Conservation (phyloP, 1,139 yeast genomes). For the Petasospora rhodanensis region DNA sequence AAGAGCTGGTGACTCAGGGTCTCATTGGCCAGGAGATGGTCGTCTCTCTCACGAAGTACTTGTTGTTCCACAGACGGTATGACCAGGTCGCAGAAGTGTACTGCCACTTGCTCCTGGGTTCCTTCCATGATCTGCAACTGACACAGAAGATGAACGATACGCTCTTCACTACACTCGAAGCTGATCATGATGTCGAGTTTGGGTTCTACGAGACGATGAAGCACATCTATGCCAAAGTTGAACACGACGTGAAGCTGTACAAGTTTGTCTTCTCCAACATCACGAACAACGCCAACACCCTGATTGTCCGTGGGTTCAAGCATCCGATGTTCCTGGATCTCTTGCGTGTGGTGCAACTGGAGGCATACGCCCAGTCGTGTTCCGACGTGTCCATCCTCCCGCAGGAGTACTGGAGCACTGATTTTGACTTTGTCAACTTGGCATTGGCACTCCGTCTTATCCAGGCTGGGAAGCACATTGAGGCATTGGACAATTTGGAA, state of each 20-base stretch:
- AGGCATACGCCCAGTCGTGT: constrained; percentile 9
- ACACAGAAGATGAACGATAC: constrained; percentile 8
- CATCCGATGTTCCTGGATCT: constrained; percentile 13
- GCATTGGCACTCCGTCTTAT: constrained; percentile 11
- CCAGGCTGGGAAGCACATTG: constrained; percentile 3
- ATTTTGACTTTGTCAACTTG: constrained; percentile 14
- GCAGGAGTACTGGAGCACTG: constrained; percentile 13
- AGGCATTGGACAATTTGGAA: constrained; percentile 11
- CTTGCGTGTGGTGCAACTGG: constrained; percentile 13
- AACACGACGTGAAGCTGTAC: constrained; percentile 12
- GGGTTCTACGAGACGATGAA: constrained; percentile 16
- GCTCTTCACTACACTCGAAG: constrained; percentile 9
- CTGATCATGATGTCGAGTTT: constrained; percentile 16
- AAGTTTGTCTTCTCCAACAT: constrained; percentile 8
- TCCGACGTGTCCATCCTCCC: constrained; percentile 12
- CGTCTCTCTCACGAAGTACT: constrained; percentile 10
- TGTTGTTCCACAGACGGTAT: constrained; percentile 10
- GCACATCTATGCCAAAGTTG: constrained; percentile 7
- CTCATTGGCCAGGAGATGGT: constrained; percentile 9
- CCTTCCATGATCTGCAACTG: constrained; percentile 4
- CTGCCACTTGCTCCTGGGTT: constrained; percentile 4
- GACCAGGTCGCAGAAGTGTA: constrained; percentile 11
- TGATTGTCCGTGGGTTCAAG: constrained; percentile 3
- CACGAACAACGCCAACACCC: constrained; percentile 6
- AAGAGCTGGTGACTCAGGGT: constrained; percentile 1